phyloP scores from a whole-genome alignment of 306 rosid genomes.

The Cucurbita moschata region DNA sequence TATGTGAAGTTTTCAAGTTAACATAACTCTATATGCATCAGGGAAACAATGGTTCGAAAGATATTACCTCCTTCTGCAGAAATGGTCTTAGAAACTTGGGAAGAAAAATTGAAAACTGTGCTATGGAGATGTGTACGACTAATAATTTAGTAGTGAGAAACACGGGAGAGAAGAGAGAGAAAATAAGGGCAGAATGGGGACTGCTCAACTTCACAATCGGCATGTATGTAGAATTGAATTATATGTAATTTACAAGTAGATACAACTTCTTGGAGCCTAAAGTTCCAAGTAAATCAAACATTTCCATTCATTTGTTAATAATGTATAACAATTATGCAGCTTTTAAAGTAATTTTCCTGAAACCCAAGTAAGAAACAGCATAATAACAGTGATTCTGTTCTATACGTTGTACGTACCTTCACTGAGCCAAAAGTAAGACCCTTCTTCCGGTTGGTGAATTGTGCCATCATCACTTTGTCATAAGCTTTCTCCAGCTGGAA shows the following conservation, averaged over 20 bases:
- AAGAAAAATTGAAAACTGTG: background rate
- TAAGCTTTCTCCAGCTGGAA: constrained; percentile 81
- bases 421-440: constrained; percentile 80
- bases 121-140: background rate
- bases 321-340: background rate
- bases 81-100: background rate
- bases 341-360: background rate
- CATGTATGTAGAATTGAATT: background rate
- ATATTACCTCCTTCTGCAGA: background rate
- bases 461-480: constrained; percentile 95
- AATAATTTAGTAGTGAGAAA: background rate
- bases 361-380: background rate
- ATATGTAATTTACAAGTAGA: background rate
- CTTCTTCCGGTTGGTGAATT: constrained; percentile 73
- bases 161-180: background rate
- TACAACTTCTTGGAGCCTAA: background rate
- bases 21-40: background rate
- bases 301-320: background rate
- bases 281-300: background rate
- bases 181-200: too few species aligned
- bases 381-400: background rate
- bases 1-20: background rate
- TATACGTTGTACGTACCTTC: constrained; percentile 32
- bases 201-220: background rate
- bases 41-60: background rate